A percentile compares a stretch with the other conserved stretches of the same genome.
Conservation (phyloP, 176 grass and related monocot species). For the Poa annua region DNA sequence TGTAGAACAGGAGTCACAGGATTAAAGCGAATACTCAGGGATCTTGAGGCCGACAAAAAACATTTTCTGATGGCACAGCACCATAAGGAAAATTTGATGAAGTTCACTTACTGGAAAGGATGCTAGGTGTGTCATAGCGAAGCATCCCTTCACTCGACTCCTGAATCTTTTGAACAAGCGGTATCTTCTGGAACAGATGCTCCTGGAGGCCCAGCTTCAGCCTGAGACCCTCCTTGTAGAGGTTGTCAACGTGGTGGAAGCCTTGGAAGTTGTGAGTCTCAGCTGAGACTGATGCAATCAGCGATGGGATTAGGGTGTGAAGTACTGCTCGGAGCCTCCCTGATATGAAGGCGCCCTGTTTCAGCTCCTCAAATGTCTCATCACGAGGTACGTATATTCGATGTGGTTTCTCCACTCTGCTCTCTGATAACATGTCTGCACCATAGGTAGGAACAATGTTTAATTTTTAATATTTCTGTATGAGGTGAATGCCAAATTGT, state of each 20-base stretch:
- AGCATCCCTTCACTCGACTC: slow-evolving; percentile 97
- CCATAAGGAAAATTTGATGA: neutral
- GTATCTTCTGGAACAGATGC: slow-evolving; percentile 92
- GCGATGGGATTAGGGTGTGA: slow-evolving; percentile 84
- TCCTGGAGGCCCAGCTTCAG: slow-evolving; percentile 95
- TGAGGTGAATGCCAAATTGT: neutral
- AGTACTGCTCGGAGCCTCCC: slow-evolving; percentile 90
- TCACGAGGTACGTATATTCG: slow-evolving; percentile 91
- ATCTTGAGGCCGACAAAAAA: neutral
- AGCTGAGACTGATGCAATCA: slow-evolving; percentile 88
- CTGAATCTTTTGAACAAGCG: slow-evolving; percentile 94
- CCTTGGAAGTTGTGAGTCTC: slow-evolving; percentile 91
- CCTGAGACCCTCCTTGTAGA: slow-evolving; percentile 97
- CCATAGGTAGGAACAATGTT: slow-evolving; percentile 15
- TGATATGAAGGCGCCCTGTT: slow-evolving; percentile 87
- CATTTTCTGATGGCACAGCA: slow-evolving; percentile 4
- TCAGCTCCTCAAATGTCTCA: slow-evolving; percentile 92
- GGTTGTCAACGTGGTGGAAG: slow-evolving; percentile 97
- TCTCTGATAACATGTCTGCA: slow-evolving; percentile 84
- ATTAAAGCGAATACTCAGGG: neutral
- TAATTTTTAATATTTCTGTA: neutral
- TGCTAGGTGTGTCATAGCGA: slow-evolving; percentile 89
- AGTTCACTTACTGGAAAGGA: slow-evolving; percentile 87
- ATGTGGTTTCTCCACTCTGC: slow-evolving; percentile 90
- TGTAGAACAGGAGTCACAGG: slow-evolving; percentile 31